Percentiles rank a stretch among this genome's conserved stretches.
Evolutionary conservation across 1,284 basidiomycete genomes (phyloP).

Genomic region (Tilletia horrida): DNA sequence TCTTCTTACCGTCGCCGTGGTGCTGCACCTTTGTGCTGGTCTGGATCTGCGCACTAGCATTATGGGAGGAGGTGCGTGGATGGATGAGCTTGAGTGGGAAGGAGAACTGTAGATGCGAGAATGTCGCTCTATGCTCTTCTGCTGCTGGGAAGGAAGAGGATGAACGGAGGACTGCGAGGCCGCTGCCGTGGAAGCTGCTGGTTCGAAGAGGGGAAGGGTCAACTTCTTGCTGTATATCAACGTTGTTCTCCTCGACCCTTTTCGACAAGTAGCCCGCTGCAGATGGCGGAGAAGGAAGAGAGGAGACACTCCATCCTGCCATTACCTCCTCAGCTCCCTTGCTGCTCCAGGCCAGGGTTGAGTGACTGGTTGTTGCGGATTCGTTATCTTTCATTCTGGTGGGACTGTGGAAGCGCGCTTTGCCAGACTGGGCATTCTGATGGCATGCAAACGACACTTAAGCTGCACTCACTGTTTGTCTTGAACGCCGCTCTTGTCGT

Average conservation of each 20-base stretch:
- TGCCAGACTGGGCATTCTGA: too few relatives aligned
- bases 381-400: too few relatives aligned
- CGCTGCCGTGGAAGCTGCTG: constrained; percentile 17
- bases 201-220: constrained; percentile 14
- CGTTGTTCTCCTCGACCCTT: background rate
- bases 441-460: too few relatives aligned
- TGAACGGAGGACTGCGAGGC: constrained; percentile 22
- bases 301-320: constrained; percentile 12
- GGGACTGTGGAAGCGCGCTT: too few relatives aligned
- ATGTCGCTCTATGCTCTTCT: constrained; percentile 46
- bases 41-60: constrained; percentile 25
- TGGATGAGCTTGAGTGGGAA: constrained; percentile 90
- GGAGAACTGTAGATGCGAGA: constrained; percentile 72
- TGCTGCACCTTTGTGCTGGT: background rate
- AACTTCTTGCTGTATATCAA: background rate
- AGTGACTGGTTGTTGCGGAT: too few relatives aligned
- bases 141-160: background rate
- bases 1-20: constrained; percentile 25
- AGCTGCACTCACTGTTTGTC: too few relatives aligned
- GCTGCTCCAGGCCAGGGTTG: too few relatives aligned
- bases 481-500: too few relatives aligned
- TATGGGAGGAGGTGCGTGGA: constrained; percentile 60
- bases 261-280: background rate
- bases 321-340: background rate
- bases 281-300: constrained; percentile 13